These are phyloP conservation scores for Filosporella fistucella DNA, from an alignment of 495 filamentous ascomycete species.

Conservation along the genomic window DNA sequence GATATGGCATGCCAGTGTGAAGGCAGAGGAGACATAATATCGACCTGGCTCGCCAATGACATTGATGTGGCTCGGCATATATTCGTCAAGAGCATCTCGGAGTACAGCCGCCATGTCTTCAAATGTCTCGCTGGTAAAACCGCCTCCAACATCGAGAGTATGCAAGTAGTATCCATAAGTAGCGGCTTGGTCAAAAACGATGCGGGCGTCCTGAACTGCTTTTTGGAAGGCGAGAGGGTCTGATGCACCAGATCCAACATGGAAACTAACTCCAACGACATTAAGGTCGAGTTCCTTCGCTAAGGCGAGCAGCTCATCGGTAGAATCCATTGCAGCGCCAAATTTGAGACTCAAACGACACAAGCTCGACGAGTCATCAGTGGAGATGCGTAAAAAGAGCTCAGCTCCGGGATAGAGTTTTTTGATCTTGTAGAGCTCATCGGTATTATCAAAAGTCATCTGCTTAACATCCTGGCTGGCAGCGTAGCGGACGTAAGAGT, in stretches of 20 bases:
- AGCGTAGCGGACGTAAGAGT: conserved; percentile 91
- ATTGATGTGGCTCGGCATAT: conserved; percentile 80
- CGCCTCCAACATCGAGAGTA: conserved; percentile 91
- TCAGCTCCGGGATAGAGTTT: conserved; percentile 83
- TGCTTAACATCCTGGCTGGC: conserved; percentile 81
- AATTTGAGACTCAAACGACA: conserved; percentile 97
- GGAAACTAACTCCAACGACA: conserved; percentile 94
- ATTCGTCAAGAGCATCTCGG: conserved; percentile 71
- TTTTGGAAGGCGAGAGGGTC: conserved; percentile 85
- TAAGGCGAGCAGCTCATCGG: conserved; percentile 69
- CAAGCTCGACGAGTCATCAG: conserved; percentile 90
- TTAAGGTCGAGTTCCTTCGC: conserved; percentile 89
- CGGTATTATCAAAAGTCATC: conserved; percentile 98
- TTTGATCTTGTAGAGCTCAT: conserved; percentile 97
- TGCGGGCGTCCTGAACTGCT: conserved; percentile 82
- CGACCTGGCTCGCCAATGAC: conserved; percentile 96
- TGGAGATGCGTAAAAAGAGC: conserved; percentile 88
- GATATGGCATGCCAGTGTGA: conserved; percentile 87
- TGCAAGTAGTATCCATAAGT: conserved; percentile 74
- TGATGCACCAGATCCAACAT: conserved; percentile 92
- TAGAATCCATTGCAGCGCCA: conserved; percentile 80
- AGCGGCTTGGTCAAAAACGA: conserved; percentile 84
- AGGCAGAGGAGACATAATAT: conserved; percentile 90
- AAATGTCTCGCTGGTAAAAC: conserved; percentile 84
- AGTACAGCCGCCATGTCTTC: conserved; percentile 84